Conservation (phyloP, 768 basidiomycete species). For the Podaxis sp. region DNA sequence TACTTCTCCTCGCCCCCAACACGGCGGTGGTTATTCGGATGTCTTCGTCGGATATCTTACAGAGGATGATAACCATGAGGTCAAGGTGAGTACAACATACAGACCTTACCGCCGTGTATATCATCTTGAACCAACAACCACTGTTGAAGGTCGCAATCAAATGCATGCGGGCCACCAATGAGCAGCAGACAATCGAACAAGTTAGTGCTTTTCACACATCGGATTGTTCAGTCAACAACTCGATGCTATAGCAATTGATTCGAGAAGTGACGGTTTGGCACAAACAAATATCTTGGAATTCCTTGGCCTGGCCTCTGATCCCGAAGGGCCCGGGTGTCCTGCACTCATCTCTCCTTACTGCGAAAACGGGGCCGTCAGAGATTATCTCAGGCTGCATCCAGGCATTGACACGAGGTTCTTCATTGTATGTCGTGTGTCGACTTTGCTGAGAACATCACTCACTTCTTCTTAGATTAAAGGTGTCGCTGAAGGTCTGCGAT, state of each 20-base stretch:
- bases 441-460: not conserved
- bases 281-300: constrained; percentile 17
- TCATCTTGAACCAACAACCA: too few species aligned
- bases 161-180: too few species aligned
- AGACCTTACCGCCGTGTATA: too few species aligned
- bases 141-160: too few species aligned
- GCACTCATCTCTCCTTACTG: constrained; percentile 7
- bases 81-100: too few species aligned
- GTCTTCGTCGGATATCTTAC: too few species aligned
- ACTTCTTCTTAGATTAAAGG: not conserved
- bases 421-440: constrained; percentile 10
- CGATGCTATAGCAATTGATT: constrained; percentile 18
- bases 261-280: constrained; percentile 20
- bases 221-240: too few species aligned
- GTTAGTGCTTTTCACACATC: too few species aligned
- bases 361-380: not conserved
- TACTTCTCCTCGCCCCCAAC: too few species aligned
- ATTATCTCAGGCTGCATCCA: not conserved
- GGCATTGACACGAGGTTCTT: constrained; percentile 2
- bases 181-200: too few species aligned
- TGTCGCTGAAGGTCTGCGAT: not conserved
- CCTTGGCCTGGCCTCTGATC: constrained; percentile 11
- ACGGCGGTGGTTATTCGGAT: too few species aligned
- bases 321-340: not conserved
- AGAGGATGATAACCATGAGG: too few species aligned